phyloP scores from a whole-genome alignment of 768 basidiomycete genomes.

The Boletus rubescentipes region DNA sequence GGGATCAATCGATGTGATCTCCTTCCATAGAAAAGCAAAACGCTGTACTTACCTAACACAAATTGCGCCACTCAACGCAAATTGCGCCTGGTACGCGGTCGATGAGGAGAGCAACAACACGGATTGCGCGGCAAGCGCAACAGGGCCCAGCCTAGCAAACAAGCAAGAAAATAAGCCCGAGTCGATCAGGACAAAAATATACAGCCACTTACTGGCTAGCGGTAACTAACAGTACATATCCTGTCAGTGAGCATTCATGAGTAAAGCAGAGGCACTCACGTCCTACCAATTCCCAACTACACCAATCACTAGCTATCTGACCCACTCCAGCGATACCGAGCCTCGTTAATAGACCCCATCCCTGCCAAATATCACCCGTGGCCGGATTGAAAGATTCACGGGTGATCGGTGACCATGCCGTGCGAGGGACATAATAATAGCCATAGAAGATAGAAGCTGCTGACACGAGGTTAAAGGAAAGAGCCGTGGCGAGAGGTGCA shows the following conservation, averaged over 20 bases:
- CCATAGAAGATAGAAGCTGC: slow-evolving; percentile 62
- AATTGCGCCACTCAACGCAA: slow-evolving; percentile 76
- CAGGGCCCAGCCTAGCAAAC: slow-evolving; percentile 65
- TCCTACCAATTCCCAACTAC: slow-evolving; percentile 90
- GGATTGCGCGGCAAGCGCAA: slow-evolving; percentile 83
- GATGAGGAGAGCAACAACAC: slow-evolving; percentile 77
- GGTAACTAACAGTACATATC: slow-evolving; percentile 38
- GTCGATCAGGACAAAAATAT: not conserved
- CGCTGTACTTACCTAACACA: slow-evolving; percentile 67
- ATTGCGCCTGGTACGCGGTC: slow-evolving; percentile 81
- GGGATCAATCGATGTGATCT: not conserved
- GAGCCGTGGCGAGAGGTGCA: slow-evolving; percentile 85
- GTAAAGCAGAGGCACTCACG: slow-evolving; percentile 22
- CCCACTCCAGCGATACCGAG: slow-evolving; percentile 81
- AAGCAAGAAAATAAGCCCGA: slow-evolving; percentile 5
- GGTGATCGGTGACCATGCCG: slow-evolving; percentile 67
- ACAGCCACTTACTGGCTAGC: slow-evolving; percentile 45
- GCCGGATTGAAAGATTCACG: slow-evolving; percentile 43
- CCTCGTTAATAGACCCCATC: slow-evolving; percentile 64
- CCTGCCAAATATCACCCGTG: slow-evolving; percentile 59
- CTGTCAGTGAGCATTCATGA: not conserved
- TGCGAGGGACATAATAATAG: slow-evolving; percentile 55
- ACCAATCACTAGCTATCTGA: slow-evolving; percentile 92
- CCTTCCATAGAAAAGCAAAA: not conserved
- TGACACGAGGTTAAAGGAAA: slow-evolving; percentile 86